Conservation (phyloP, 306 rosid species). For the Prunus campanulata region DNA sequence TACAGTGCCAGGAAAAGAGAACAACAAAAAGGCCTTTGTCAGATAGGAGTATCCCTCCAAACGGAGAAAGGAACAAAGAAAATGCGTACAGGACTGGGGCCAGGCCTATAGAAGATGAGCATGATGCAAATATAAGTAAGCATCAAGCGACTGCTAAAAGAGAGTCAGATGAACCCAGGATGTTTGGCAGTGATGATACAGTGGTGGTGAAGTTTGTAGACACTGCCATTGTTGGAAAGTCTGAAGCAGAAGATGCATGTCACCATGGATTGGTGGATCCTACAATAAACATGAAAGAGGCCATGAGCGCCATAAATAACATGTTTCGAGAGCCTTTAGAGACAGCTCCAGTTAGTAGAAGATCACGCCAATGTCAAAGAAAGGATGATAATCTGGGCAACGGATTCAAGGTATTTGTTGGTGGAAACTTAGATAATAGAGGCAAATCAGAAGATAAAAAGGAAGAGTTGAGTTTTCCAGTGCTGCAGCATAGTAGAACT, state of each 20-base stretch:
- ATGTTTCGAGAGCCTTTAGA: constrained; percentile 87
- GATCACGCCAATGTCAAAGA: constrained; percentile 34
- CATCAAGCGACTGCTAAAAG: constrained; percentile 15
- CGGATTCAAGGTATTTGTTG: constrained; percentile 60
- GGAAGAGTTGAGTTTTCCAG: background rate
- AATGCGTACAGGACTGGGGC: constrained; percentile 20
- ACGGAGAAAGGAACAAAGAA: constrained; percentile 32
- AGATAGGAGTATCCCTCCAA: constrained; percentile 21
- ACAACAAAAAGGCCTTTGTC: constrained; percentile 39
- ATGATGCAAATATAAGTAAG: constrained; percentile 26
- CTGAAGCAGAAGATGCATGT: constrained; percentile 84
- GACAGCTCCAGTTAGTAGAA: constrained; percentile 42
- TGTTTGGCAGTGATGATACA: constrained; percentile 56
- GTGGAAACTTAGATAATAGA: constrained; percentile 45
- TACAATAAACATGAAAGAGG: constrained; percentile 93
- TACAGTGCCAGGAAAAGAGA: constrained; percentile 47
- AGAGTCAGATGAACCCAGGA: constrained; percentile 29
- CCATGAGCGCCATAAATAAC: constrained; percentile 75
- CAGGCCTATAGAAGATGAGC: constrained; percentile 21
- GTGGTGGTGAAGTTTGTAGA: constrained; percentile 70
- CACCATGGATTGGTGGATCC: constrained; percentile 95
- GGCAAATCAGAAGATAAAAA: constrained; percentile 25
- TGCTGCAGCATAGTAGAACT: constrained; percentile 7
- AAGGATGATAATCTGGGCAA: constrained; percentile 26
- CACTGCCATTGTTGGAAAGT: constrained; percentile 70